Evolutionary conservation across 805 yeast genomes (phyloP).

Genomic region (Middelhovenomyces tepae): DNA sequence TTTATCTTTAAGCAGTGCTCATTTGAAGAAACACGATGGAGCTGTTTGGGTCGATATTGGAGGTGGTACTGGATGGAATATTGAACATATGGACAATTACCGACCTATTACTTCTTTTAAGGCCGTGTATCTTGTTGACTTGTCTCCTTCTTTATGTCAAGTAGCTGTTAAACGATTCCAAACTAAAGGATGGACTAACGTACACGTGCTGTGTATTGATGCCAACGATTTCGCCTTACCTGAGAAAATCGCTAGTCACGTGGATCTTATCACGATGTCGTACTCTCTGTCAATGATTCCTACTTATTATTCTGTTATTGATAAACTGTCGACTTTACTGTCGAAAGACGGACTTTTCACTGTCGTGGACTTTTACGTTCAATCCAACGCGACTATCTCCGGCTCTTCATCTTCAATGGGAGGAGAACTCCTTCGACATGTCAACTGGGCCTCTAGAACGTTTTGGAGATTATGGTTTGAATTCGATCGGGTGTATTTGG

Average conservation of each 20-base stretch:
- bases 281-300: conserved; percentile 84
- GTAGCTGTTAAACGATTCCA: conserved; percentile 55
- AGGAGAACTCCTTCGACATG: conserved; percentile 61
- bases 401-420: conserved; percentile 71
- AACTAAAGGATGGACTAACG: conserved; percentile 45
- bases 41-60: conserved; percentile 43
- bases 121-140: conserved; percentile 63
- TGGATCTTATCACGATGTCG: conserved; percentile 64
- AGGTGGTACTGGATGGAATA: conserved; percentile 80
- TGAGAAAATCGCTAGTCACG: conserved; percentile 31
- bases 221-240: conserved; percentile 62
- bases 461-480: conserved; percentile 89
- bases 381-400: conserved; percentile 50
- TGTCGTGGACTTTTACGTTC: conserved; percentile 76
- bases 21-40: conserved; percentile 33
- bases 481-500: conserved; percentile 70
- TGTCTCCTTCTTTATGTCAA: conserved; percentile 68
- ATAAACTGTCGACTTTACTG: conserved; percentile 49
- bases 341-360: conserved; percentile 52
- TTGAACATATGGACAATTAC: conserved; percentile 61
- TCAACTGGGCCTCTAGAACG: conserved; percentile 67
- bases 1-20: conserved; percentile 48
- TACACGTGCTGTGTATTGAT: conserved; percentile 62
- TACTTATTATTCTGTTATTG: conserved; percentile 68
- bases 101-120: conserved; percentile 44